Evolutionary conservation across 2,329 filamentous ascomycete genomes (phyloP), one percentile per base, ranked within the genome.

Genomic region (Aspergillus bombycis): DNA sequence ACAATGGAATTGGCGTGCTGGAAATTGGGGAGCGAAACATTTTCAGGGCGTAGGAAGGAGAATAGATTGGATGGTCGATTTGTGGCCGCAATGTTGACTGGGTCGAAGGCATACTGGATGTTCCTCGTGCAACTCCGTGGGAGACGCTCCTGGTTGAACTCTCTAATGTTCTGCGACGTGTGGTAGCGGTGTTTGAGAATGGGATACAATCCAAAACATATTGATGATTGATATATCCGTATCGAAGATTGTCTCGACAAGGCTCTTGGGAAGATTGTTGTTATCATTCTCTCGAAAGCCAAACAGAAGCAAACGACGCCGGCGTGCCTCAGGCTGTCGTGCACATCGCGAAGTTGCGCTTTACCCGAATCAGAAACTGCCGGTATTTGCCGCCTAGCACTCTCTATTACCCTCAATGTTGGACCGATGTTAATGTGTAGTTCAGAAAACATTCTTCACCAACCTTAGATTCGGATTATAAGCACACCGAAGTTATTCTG

Each of bases 21-120:
- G 34, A 56, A 57, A 16, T 28, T 34, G 4, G 38, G 34, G 3
- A 2, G 12, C 14, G 58, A 1, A 16, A 62, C 32, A 11, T 7
- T 52, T 2, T 26, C 1, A 5, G 58, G 54, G 12, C 16, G 11
- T 7, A 66, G 58, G 36, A 63, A 64, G 5, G 16, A 14, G 52
- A 66, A 67, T 12, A 28, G 6, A 8, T 28, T 23, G 7, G 43
- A 14, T 30, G n/a, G 10, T 1, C 7, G 8, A 16, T 23, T 7
- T 6, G 4, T 21, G 2, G 43, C n/a, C 30, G 50, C 16, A 32
- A 2, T 52, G 12, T 41, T 32, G 19, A 58, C 60, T 19, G 66
- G 64, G 21, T 68, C 66, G 21, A 68, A 64, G 11, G 64, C 64
- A 38, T 66, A 63, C 6, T 38, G n/a, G 11, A 55, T 38, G 32